Conservation (phyloP, 2,329 filamentous ascomycete species). For the Colletotrichum lindemuthianum region DNA sequence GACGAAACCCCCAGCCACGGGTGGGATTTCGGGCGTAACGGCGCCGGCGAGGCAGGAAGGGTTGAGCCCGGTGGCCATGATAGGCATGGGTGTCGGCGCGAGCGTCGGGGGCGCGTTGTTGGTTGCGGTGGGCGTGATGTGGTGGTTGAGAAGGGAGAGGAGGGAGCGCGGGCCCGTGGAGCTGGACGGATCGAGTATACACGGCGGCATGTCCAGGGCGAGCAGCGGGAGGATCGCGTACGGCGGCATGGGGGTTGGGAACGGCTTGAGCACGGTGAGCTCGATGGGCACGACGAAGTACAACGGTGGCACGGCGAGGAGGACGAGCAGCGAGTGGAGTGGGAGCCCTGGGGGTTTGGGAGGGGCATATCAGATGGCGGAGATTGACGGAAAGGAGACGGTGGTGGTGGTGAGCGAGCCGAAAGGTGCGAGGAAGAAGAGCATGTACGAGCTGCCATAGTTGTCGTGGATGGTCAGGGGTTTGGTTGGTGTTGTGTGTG, state of each 20-base stretch:
- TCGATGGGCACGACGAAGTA: slow-evolving; percentile 32
- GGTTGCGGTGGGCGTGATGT: slow-evolving; percentile 28
- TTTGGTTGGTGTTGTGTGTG: neutral
- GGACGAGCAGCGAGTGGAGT: slow-evolving; percentile 27
- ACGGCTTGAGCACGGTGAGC: slow-evolving; percentile 25
- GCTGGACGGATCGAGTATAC: slow-evolving; percentile 11
- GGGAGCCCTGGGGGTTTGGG: slow-evolving; percentile 18
- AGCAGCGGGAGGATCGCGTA: slow-evolving; percentile 18
- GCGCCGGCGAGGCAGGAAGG: neutral
- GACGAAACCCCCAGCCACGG: slow-evolving; percentile 2
- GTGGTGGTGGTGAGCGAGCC: slow-evolving; percentile 7
- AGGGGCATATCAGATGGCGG: slow-evolving; percentile 26
- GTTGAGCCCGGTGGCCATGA: slow-evolving; percentile 13
- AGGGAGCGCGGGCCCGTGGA: slow-evolving; percentile 10
- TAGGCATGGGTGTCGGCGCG: slow-evolving; percentile 26
- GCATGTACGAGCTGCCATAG: slow-evolving; percentile 30
- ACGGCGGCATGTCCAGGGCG: slow-evolving; percentile 14
- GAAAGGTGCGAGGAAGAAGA: slow-evolving; percentile 22
- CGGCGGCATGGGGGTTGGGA: slow-evolving; percentile 14
- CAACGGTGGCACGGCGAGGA: neutral
- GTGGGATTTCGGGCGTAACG: no score
- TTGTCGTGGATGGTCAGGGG: neutral
- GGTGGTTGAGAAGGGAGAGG: slow-evolving; percentile 26
- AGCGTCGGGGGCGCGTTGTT: slow-evolving; percentile 27
- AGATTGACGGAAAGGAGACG: slow-evolving; percentile 32